Evolutionary conservation across 163 green algal species (phyloP).

Genomic region (Scenedesmus sp.): DNA sequence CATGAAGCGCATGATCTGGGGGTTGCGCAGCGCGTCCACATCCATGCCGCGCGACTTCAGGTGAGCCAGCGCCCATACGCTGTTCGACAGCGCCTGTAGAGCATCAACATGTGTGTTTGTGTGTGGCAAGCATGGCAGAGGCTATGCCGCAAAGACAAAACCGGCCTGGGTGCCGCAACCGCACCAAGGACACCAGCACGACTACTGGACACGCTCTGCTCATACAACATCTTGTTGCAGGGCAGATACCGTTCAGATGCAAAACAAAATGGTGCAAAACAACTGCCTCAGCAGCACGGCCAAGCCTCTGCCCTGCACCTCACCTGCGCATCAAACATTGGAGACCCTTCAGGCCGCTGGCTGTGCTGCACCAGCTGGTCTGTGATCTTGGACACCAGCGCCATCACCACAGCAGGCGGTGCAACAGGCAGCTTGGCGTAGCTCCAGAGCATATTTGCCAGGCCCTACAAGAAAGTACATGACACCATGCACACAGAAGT

Average conservation of each 20-base stretch:
- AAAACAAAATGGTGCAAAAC: neutral
- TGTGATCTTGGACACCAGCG: conserved; percentile 63
- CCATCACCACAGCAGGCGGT: conserved; percentile 56
- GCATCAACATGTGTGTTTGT: neutral
- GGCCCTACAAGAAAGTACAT: conserved; percentile 52
- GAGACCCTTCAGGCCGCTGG: neutral
- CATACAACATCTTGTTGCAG: too few species aligned
- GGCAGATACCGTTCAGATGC: too few species aligned
- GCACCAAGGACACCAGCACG: too few species aligned
- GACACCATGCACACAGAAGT: neutral
- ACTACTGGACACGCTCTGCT: too few species aligned
- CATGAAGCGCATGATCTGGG: conserved; percentile 60
- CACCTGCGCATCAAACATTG: conserved; percentile 68
- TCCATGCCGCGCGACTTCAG: conserved; percentile 61
- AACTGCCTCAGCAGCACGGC: neutral
- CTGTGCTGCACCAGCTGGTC: conserved; percentile 50
- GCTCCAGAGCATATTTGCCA: conserved; percentile 76
- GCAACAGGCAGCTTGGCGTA: conserved; percentile 71
- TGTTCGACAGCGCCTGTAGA: conserved; percentile 70
- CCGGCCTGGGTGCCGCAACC: too few species aligned
- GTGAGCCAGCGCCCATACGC: conserved; percentile 74
- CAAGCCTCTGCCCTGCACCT: neutral
- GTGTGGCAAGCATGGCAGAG: too few species aligned
- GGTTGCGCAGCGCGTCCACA: conserved; percentile 61
- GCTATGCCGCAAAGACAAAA: too few species aligned